These are phyloP conservation scores for Aspergillus vadensis DNA, from an alignment of 2,329 filamentous ascomycete genomes.

Conservation along the genomic window DNA sequence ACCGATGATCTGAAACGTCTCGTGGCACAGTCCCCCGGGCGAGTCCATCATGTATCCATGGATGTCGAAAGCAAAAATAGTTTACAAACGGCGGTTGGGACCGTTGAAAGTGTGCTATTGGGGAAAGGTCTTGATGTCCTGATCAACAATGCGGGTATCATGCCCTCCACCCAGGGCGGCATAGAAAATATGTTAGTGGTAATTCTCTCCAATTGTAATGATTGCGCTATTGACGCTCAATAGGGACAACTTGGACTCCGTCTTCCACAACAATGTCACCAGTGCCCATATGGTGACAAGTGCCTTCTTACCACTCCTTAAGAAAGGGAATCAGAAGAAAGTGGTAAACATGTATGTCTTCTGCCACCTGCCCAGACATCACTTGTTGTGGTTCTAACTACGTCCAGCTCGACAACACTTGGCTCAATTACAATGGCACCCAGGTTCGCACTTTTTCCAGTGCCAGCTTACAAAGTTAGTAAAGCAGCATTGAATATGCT, in stretches of 20 bases:
- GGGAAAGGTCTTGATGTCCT: constrained; percentile 42
- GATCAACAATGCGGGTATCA: constrained; percentile 35
- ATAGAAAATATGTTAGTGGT: constrained; percentile 18
- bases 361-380: no score
- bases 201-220: constrained; percentile 3
- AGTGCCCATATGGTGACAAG: constrained; percentile 40
- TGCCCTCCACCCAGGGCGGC: constrained; percentile 12
- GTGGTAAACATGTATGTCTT: constrained; percentile 44
- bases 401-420: constrained; percentile 40
- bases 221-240: background rate
- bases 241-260: background rate
- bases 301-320: constrained; percentile 39
- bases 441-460: constrained; percentile 23
- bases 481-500: constrained; percentile 54
- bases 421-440: constrained; percentile 42
- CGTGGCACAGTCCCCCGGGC: constrained; percentile 31
- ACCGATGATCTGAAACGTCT: constrained; percentile 35
- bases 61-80: constrained; percentile 40
- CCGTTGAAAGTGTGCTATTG: constrained; percentile 34
- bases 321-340: constrained; percentile 42
- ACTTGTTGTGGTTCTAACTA: background rate
- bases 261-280: constrained; percentile 37
- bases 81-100: constrained; percentile 36
- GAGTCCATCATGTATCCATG: constrained; percentile 38
- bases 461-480: constrained; percentile 48